Percentiles rank a stretch among this genome's conserved stretches.
These are phyloP conservation scores for Arthrobotrys pseudoclavata DNA, from an alignment of 2,329 filamentous ascomycete genomes.

Conservation along the genomic window DNA sequence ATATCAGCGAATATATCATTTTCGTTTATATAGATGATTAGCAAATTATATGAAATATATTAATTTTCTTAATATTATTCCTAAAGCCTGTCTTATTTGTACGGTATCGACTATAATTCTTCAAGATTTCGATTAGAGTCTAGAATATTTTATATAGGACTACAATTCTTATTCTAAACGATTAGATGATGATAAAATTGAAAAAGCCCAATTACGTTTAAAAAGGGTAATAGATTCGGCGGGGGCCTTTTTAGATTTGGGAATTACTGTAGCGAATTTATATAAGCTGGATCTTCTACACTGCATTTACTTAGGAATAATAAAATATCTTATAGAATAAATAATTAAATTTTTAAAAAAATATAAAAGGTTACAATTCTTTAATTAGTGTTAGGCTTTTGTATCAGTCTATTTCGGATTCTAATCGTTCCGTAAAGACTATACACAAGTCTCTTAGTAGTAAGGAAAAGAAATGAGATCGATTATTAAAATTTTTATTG, in stretches of 20 bases:
- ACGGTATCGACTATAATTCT: neutral
- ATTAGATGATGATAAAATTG: constrained; percentile 11
- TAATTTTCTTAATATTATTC: constrained; percentile 7
- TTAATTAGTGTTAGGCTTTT: neutral
- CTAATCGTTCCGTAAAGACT: neutral
- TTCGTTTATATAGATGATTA: too few relatives aligned
- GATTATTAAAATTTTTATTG: neutral
- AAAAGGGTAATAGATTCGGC: neutral
- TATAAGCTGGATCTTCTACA: constrained; percentile 5
- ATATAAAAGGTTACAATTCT: constrained; percentile 3
- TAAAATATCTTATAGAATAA: constrained; percentile 16
- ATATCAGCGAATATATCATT: constrained; percentile 6
- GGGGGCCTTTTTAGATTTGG: neutral
- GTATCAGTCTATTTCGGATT: neutral
- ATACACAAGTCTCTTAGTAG: neutral
- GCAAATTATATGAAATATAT: constrained; percentile 11
- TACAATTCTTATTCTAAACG: neutral
- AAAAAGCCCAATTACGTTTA: neutral
- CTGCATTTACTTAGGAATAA: constrained; percentile 8
- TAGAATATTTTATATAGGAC: neutral
- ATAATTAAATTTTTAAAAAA: constrained; percentile 10
- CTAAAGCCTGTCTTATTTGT: constrained; percentile 2
- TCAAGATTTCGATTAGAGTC: neutral
- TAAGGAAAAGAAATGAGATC: constrained; percentile 1
- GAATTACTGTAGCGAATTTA: constrained; percentile 1